These are phyloP conservation scores for Fomitiporia mediterranea DNA, from an alignment of 1,284 basidiomycete species.

Conservation along the genomic window DNA sequence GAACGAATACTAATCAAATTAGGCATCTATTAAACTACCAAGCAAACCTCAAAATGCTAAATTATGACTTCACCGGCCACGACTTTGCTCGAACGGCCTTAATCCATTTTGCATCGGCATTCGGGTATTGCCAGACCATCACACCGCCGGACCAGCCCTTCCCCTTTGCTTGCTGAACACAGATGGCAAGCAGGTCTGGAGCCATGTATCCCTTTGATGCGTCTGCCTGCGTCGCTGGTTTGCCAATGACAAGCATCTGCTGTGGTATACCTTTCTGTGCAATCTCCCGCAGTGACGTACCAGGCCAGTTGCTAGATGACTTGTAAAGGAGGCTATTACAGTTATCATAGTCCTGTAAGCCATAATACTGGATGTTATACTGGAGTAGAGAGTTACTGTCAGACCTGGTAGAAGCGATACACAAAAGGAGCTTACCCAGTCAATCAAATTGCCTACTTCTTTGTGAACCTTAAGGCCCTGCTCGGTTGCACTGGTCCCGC, in stretches of 20 bases:
- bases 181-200: conserved; percentile 22
- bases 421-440: conserved; percentile 20
- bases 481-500: too few relatives aligned
- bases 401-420: background rate
- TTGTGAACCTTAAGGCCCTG: conserved; percentile 23
- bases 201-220: conserved; percentile 24
- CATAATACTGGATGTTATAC: conserved; percentile 20
- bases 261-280: conserved; percentile 21
- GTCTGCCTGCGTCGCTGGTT: conserved; percentile 23
- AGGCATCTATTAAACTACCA: background rate
- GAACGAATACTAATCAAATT: too few relatives aligned
- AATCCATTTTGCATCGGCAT: conserved; percentile 17
- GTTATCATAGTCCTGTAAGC: conserved; percentile 21
- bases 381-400: background rate
- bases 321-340: conserved; percentile 23
- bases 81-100: conserved; percentile 14
- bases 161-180: conserved; percentile 21
- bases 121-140: conserved; percentile 23
- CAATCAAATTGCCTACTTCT: conserved; percentile 24
- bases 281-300: conserved; percentile 26
- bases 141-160: conserved; percentile 25
- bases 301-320: conserved; percentile 21
- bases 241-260: conserved; percentile 27
- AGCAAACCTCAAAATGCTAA: background rate
- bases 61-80: conserved; percentile 1